phyloP scores from a whole-genome alignment of 2,329 filamentous ascomycete species.

The Paramyrothecium roridum region DNA sequence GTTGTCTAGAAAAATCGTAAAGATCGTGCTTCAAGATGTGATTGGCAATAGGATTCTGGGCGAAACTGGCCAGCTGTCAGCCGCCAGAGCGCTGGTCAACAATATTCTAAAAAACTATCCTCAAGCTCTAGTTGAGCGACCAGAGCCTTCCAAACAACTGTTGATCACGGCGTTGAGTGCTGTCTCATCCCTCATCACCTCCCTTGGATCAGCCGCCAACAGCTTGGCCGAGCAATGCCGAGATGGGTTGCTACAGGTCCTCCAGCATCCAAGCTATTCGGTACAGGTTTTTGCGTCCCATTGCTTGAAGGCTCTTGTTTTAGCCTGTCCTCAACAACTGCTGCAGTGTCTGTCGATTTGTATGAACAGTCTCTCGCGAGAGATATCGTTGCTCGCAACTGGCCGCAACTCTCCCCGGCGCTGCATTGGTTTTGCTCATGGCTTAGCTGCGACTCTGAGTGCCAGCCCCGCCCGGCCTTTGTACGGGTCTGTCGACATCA shows the following conservation, averaged over 20 bases:
- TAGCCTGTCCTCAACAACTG: conserved; percentile 89
- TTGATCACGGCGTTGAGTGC: conserved; percentile 77
- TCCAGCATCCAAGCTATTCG: conserved; percentile 93
- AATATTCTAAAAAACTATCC: conserved; percentile 92
- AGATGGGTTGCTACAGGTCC: conserved; percentile 82
- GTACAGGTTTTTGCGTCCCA: conserved; percentile 88
- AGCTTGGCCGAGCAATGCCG: conserved; percentile 78
- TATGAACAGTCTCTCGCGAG: conserved; percentile 90
- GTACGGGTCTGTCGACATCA: conserved; percentile 93
- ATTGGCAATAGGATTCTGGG: conserved; percentile 79
- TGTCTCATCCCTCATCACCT: conserved; percentile 72
- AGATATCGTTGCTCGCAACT: conserved; percentile 73
- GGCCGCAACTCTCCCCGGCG: conserved; percentile 76
- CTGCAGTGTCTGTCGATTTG: conserved; percentile 89
- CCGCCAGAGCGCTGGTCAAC: conserved; percentile 79
- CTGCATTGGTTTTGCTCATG: conserved; percentile 89
- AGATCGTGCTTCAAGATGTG: conserved; percentile 79
- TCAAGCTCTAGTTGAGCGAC: conserved; percentile 79
- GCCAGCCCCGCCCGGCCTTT: conserved; percentile 84
- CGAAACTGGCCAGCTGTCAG: conserved; percentile 83
- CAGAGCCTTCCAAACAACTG: conserved; percentile 84
- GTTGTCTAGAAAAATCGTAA: conserved; percentile 79
- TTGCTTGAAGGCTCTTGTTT: conserved; percentile 81
- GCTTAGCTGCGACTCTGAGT: conserved; percentile 84
- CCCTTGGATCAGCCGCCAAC: conserved; percentile 78